phyloP scores from a whole-genome alignment of 2,329 filamentous ascomycete genomes.

The Cylindrodendrum hubeiense region DNA sequence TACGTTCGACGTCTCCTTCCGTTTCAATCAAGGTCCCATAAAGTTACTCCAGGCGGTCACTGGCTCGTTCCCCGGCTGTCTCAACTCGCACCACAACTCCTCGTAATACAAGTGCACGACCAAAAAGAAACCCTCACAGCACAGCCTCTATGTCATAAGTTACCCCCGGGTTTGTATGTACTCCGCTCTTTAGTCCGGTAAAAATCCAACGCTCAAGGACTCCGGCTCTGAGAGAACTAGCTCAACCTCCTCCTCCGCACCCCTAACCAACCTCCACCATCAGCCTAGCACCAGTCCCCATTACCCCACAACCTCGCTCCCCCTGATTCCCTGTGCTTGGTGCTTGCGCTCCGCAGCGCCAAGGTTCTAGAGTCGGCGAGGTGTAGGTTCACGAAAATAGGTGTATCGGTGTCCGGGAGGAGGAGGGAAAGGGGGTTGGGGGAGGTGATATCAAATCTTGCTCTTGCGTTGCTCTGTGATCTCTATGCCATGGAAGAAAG shows the following conservation, averaged over 20 bases:
- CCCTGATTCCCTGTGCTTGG: slow-evolving; percentile 38
- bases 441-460: slow-evolving; percentile 46
- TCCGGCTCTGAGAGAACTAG: slow-evolving; percentile 74
- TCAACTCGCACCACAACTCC: background rate
- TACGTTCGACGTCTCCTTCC: background rate
- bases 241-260: slow-evolving; percentile 38
- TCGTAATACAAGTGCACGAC: background rate
- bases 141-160: background rate
- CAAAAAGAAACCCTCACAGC: background rate
- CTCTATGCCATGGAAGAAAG: slow-evolving; percentile 63
- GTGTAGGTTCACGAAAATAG: slow-evolving; percentile 1
- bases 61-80: background rate
- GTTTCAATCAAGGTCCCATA: background rate
- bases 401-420: slow-evolving; percentile 7
- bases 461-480: slow-evolving; percentile 73
- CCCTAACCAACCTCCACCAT: slow-evolving; percentile 1
- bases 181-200: slow-evolving; percentile 74
- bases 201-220: slow-evolving; percentile 68
- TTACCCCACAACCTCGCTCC: slow-evolving; percentile 5
- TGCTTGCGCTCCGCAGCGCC: slow-evolving; percentile 48
- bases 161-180: slow-evolving; percentile 54
- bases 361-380: slow-evolving; percentile 10
- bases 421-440: slow-evolving; percentile 10
- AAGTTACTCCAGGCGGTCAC: background rate
- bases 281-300: slow-evolving; percentile 12